Percentiles rank a stretch among this genome's conserved stretches.
Evolutionary conservation across 2,329 filamentous ascomycete genomes (phyloP).

Genomic region (Alternaria arborescens): DNA sequence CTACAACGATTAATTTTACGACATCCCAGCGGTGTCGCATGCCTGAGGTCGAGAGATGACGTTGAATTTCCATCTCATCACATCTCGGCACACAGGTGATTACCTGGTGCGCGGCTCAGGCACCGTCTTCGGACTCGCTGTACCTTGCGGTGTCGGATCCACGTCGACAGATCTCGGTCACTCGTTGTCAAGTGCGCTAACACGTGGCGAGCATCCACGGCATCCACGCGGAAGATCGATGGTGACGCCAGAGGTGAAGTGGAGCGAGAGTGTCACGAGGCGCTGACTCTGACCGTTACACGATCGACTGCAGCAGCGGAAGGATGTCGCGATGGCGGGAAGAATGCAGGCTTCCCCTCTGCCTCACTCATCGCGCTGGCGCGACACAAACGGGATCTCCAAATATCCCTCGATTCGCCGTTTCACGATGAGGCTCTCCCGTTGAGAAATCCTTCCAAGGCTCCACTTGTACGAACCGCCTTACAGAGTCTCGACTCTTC

Average conservation of each 20-base stretch:
- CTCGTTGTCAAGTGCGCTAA: constrained; percentile 12
- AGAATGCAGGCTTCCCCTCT: constrained; percentile 17
- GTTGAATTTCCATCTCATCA: constrained; percentile 18
- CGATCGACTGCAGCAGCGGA: constrained; percentile 16
- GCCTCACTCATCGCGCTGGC: constrained; percentile 15
- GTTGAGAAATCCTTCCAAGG: constrained; percentile 11
- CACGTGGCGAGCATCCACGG: constrained; percentile 23
- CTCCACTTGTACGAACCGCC: constrained; percentile 17
- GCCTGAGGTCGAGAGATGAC: constrained; percentile 30
- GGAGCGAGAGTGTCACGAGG: constrained; percentile 22
- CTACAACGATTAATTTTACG: constrained; percentile 11
- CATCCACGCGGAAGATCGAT: constrained; percentile 12
- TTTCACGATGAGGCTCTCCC: constrained; percentile 27
- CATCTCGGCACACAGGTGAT: constrained; percentile 9
- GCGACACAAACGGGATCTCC: constrained; percentile 26
- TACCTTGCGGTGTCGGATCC: constrained; percentile 4
- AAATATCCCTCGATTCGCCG: constrained; percentile 24
- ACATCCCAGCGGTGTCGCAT: constrained; percentile 12
- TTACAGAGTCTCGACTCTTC: constrained; percentile 30
- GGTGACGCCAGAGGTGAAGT: constrained; percentile 23
- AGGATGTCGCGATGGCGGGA: constrained; percentile 22
- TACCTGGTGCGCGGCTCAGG: constrained; percentile 8
- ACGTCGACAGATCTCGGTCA: constrained; percentile 12
- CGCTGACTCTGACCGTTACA: constrained; percentile 17
- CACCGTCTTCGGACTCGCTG: constrained; percentile 10